These are phyloP conservation scores for Wickerhamomyces hampshirensis DNA, from an alignment of 805 yeast species.

Conservation along the genomic window DNA sequence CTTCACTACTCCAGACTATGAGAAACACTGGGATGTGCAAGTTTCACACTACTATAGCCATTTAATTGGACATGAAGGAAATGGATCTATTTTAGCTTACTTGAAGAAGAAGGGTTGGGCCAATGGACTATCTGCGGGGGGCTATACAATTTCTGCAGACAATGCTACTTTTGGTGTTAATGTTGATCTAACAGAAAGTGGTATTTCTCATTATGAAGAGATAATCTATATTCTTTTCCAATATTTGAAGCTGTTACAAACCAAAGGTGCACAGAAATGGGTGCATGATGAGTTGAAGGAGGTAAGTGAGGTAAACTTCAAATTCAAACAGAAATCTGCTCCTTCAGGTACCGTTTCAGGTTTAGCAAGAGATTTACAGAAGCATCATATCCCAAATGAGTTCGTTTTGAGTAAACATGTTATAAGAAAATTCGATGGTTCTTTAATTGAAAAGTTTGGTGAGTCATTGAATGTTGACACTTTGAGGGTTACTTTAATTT, in stretches of 20 bases:
- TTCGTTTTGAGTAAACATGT: slow-evolving; percentile 54
- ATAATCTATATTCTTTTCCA: slow-evolving; percentile 61
- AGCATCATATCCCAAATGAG: slow-evolving; percentile 55
- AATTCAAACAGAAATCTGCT: slow-evolving; percentile 71
- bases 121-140: slow-evolving; percentile 70
- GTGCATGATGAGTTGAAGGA: slow-evolving; percentile 71
- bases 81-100: slow-evolving; percentile 72
- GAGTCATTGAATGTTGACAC: slow-evolving; percentile 50
- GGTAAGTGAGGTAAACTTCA: slow-evolving; percentile 65
- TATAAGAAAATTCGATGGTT: slow-evolving; percentile 54
- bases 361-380: slow-evolving; percentile 58
- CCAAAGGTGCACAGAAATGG: slow-evolving; percentile 69
- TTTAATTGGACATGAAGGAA: slow-evolving; percentile 87
- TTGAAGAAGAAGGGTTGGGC: slow-evolving; percentile 79
- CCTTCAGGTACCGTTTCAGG: slow-evolving; percentile 71
- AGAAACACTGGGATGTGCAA: slow-evolving; percentile 57
- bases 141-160: slow-evolving; percentile 59
- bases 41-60: slow-evolving; percentile 76
- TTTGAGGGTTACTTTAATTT: slow-evolving; percentile 51
- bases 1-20: slow-evolving; percentile 78
- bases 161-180: slow-evolving; percentile 64
- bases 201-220: slow-evolving; percentile 58
- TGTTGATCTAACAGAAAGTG: slow-evolving; percentile 71
- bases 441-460: slow-evolving; percentile 45
- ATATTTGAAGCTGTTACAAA: slow-evolving; percentile 59